These are phyloP conservation scores for Paspalum notatum DNA, from an alignment of 176 grass and related monocot genomes.

Conservation along the genomic window DNA sequence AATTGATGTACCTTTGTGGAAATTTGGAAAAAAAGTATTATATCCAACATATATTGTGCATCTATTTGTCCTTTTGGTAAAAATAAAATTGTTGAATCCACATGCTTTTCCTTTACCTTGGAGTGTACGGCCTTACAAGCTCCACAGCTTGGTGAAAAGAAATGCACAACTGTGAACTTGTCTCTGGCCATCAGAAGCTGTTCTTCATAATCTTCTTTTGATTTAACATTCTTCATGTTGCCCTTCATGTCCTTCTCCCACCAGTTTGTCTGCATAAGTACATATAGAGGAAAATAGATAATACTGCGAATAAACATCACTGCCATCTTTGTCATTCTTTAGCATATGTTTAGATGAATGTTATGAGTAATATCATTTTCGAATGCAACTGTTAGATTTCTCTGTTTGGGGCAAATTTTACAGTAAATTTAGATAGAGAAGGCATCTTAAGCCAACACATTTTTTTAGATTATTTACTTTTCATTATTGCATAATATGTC, in stretches of 20 bases:
- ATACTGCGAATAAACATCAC: conserved; percentile 14
- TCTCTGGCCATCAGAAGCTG: conserved; percentile 52
- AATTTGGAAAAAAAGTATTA: conserved; percentile 33
- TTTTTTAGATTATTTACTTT: conserved; percentile 19
- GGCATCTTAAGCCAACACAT: background rate
- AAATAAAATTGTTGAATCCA: conserved; percentile 8
- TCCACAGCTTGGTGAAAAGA: conserved; percentile 64
- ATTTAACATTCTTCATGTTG: conserved; percentile 64
- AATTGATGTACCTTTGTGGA: conserved; percentile 67
- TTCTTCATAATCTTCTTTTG: conserved; percentile 49
- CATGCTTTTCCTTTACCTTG: conserved; percentile 63
- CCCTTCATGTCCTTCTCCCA: conserved; percentile 50
- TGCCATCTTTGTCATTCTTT: conserved; percentile 18
- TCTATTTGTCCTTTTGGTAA: background rate
- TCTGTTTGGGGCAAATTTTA: background rate
- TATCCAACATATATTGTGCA: background rate
- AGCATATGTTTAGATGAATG: conserved; percentile 26
- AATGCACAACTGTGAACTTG: conserved; percentile 61
- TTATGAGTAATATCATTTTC: conserved; percentile 12
- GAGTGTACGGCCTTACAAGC: conserved; percentile 64
- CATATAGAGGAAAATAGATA: background rate
- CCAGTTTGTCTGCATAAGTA: conserved; percentile 24
- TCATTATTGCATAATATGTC: background rate
- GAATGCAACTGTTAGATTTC: conserved; percentile 12
- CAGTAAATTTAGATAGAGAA: background rate